Evolutionary conservation across 345 rosid genomes (phyloP), one percentile per base, ranked within the genome.

Genomic region (Ailanthus altissimus): DNA sequence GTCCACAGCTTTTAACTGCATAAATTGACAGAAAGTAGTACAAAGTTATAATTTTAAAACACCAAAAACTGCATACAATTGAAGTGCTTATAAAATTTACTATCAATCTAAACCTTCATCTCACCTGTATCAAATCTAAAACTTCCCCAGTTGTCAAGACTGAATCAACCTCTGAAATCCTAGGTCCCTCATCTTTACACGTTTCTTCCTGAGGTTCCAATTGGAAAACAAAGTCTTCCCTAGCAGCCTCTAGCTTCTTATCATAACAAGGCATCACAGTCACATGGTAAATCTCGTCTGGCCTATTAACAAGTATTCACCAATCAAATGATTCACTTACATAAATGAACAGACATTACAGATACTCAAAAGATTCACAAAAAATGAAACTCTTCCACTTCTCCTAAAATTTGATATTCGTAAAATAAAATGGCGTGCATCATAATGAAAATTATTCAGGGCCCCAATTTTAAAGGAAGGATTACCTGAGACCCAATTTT

Each of bases 201-300:
- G 28, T 77, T 12, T 59, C 86, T 66, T 65, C 88, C 58, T 70
- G 75, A 79, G 86, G 65, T 71, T 84, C 95, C 47, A 68, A 85
- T 67, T 87, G 87, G 77, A 90, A 92, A 73, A 80, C 84, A 40
- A 96, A 96, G 84, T 96, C 95, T 8, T 92, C 95, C 82, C 99
- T 90, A 1, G 90, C 78, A 73, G 98, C 99, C 85, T 96, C 98
- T 2, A 94, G 97, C 91, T 94, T 96, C 86, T 94, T 96, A 83
- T 96, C 99, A 79, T 92, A 94, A 74, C 98, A 96, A 8, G 98
- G 99, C 98, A 96, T 96, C 81, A 94, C 93, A 26, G 97, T 92
- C 69, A 92, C 97, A 85, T 96, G 98, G 83, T 92, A 92, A 60
- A 94, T 80, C 74, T 96, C 92, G 9, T 92, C 88, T 14, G 92